phyloP scores from a whole-genome alignment of 139 green algal genomes.

The Chlorella vulgaris region DNA sequence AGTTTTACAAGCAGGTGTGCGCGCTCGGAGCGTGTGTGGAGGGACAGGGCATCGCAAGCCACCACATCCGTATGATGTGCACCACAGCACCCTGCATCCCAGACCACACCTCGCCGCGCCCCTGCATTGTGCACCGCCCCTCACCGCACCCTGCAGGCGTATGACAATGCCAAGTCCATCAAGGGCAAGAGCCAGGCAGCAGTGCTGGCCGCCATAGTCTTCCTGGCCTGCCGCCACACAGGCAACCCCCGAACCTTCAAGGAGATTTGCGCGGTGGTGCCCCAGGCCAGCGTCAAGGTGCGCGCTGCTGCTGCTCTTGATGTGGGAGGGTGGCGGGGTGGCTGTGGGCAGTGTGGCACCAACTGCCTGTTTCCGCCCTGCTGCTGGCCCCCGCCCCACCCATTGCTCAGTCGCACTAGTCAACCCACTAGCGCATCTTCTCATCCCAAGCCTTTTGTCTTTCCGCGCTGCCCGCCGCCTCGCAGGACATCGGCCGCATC shows the following conservation, averaged over 20 bases:
- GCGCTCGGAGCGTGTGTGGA: neutral
- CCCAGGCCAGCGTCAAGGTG: conserved; percentile 65
- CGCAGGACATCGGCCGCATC: conserved; percentile 60
- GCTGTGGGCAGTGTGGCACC: neutral
- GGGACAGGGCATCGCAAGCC: neutral
- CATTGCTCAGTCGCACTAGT: too few species aligned
- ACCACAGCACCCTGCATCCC: too few species aligned
- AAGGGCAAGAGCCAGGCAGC: conserved; percentile 63
- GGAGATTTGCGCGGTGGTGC: conserved; percentile 76
- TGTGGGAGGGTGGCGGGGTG: neutral
- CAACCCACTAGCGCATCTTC: too few species aligned
- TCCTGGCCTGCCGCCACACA: conserved; percentile 81
- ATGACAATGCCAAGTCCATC: conserved; percentile 62
- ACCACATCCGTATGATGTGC: too few species aligned
- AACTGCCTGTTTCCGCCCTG: too few species aligned
- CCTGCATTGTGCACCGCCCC: too few species aligned
- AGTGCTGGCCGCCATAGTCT: conserved; percentile 86
- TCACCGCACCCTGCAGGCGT: too few species aligned
- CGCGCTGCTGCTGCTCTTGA: too few species aligned
- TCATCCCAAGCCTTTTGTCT: too few species aligned
- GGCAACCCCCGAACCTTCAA: conserved; percentile 87
- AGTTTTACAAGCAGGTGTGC: conserved; percentile 66
- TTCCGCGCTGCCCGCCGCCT: neutral
- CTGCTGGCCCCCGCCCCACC: too few species aligned
- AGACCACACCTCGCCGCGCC: too few species aligned